phyloP scores from a whole-genome alignment of 768 basidiomycete genomes.

The Boletus insuetus region DNA sequence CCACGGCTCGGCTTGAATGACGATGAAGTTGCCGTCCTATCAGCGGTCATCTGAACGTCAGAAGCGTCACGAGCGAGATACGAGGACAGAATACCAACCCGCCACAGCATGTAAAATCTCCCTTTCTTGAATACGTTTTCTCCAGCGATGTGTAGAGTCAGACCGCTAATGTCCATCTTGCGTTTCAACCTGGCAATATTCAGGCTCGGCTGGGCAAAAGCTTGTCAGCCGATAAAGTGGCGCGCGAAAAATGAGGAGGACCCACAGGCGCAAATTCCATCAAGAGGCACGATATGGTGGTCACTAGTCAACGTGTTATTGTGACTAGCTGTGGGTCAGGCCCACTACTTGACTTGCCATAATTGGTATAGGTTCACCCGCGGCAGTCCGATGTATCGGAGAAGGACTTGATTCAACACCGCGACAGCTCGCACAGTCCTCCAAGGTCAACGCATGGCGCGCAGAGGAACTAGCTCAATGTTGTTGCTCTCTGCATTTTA shows the following conservation, averaged over 20 bases:
- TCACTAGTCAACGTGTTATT: constrained; percentile 19
- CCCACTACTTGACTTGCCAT: constrained; percentile 19
- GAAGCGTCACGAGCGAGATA: neutral
- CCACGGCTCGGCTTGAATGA: constrained; percentile 32
- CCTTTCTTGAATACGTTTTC: constrained; percentile 8
- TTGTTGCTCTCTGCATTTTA: neutral
- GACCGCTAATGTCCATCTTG: constrained; percentile 22
- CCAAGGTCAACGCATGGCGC: neutral
- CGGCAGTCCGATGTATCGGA: too few species aligned
- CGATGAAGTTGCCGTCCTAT: constrained; percentile 27
- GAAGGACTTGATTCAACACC: neutral
- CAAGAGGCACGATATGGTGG: neutral
- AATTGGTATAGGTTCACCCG: constrained; percentile 9
- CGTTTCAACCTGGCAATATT: constrained; percentile 21
- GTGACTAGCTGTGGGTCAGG: constrained; percentile 6
- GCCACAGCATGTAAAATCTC: constrained; percentile 29
- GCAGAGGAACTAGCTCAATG: neutral
- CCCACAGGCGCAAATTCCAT: constrained; percentile 33
- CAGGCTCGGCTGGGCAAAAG: constrained; percentile 13
- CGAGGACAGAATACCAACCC: constrained; percentile 8
- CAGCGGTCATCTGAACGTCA: constrained; percentile 2
- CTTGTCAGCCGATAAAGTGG: constrained; percentile 4
- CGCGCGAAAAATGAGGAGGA: constrained; percentile 11
- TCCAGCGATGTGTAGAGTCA: constrained; percentile 21
- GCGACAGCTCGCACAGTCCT: neutral